phyloP scores from a whole-genome alignment of 345 rosid genomes.

The Abelmoschus esculentus region DNA sequence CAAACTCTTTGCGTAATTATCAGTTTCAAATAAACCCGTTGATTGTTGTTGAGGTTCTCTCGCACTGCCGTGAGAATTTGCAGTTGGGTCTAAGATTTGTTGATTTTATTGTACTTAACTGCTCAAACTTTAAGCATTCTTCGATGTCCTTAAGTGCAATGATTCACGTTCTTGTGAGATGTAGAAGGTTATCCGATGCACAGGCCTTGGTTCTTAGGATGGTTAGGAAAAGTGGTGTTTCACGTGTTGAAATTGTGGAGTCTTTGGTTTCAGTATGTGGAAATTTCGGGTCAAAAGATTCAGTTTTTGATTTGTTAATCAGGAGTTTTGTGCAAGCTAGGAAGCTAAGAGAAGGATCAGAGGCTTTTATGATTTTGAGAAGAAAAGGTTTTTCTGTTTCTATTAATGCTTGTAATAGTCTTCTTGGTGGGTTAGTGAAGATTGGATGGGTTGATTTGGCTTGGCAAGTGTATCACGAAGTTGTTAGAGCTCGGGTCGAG shows the following conservation, averaged over 20 bases:
- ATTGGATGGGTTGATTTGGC: conserved; percentile 41
- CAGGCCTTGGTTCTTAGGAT: conserved; percentile 67
- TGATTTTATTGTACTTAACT: conserved; percentile 22
- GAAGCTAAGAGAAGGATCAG: conserved; percentile 58
- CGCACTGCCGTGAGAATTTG: conserved; percentile 44
- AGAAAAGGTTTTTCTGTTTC: conserved; percentile 38
- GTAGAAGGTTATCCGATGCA: conserved; percentile 63
- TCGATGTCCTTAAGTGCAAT: conserved; percentile 54
- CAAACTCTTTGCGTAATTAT: conserved; percentile 24
- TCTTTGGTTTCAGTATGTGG: conserved; percentile 34
- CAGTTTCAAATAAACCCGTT: conserved; percentile 40
- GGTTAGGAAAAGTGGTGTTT: conserved; percentile 70
- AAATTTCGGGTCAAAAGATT: conserved; percentile 26
- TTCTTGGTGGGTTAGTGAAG: conserved; percentile 57
- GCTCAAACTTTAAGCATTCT: conserved; percentile 48
- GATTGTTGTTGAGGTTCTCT: conserved; percentile 45
- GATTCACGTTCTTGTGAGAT: conserved; percentile 44
- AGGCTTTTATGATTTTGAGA: conserved; percentile 30
- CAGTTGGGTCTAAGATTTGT: conserved; percentile 39
- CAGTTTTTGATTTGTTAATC: conserved; percentile 62
- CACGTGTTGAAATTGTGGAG: conserved; percentile 45
- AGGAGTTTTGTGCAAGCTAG: conserved; percentile 75
- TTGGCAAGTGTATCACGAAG: conserved; percentile 40
- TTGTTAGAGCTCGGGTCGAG: conserved; percentile 21
- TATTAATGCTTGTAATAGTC: conserved; percentile 59